A percentile compares a stretch with the other conserved stretches of the same genome.
Evolutionary conservation across 345 rosid genomes (phyloP).

Genomic region (Arabidopsis suecica): DNA sequence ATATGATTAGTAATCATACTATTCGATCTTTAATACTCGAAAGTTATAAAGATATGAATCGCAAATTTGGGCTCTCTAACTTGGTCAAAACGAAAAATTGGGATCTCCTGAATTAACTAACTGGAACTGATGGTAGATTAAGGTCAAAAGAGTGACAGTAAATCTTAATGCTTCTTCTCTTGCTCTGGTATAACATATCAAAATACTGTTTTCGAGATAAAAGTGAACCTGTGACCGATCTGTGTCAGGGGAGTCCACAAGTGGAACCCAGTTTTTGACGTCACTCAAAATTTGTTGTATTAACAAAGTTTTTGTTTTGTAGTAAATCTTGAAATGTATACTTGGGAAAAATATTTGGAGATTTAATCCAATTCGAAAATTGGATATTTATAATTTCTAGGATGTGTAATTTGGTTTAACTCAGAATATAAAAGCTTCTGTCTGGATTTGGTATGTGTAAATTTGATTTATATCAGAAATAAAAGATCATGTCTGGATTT

Average conservation of each 20-base stretch:
- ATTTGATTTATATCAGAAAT: neutral
- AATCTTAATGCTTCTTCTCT: conserved; percentile 22
- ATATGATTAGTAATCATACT: neutral
- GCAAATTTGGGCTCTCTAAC: neutral
- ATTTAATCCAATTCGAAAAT: neutral
- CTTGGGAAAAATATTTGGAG: neutral
- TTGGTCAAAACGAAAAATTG: too few relatives aligned
- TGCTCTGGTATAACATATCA: neutral
- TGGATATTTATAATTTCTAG: neutral
- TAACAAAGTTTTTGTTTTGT: neutral
- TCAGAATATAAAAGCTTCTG: neutral
- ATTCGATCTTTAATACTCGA: neutral
- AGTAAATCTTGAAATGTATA: neutral
- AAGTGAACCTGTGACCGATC: conserved; percentile 39
- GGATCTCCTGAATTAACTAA: neutral
- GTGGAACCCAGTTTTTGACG: conserved; percentile 18
- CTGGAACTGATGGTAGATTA: conserved; percentile 22
- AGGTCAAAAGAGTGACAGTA: conserved; percentile 33
- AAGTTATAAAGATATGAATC: neutral
- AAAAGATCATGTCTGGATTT: too few relatives aligned
- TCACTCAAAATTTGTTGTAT: conserved; percentile 5
- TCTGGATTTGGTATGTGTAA: neutral
- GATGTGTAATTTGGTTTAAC: neutral
- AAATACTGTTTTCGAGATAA: conserved; percentile 11
- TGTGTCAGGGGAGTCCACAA: conserved; percentile 38